phyloP scores from a whole-genome alignment of 73 alveolate genomes.

The Stentor coeruleus region DNA sequence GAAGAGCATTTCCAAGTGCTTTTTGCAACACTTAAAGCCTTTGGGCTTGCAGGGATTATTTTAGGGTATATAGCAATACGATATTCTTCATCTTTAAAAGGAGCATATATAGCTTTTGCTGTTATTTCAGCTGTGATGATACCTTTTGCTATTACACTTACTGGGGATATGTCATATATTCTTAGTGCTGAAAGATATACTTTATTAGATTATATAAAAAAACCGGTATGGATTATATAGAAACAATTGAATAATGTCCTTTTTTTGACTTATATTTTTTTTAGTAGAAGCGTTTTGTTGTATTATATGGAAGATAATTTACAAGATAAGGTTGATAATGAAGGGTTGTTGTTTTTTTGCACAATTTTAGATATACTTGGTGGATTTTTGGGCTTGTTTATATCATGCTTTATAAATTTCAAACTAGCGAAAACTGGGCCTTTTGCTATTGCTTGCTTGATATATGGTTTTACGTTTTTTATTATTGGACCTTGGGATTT shows the following conservation, averaged over 20 bases:
- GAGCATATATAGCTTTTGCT: not conserved
- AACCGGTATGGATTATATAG: not conserved
- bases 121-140: not conserved
- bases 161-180: not conserved
- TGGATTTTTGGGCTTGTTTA: not conserved
- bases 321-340: too few species aligned
- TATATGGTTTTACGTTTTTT: too few species aligned
- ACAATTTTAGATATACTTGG: not conserved
- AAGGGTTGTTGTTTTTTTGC: too few species aligned
- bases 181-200: not conserved
- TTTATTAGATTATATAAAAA: not conserved
- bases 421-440: not conserved
- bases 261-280: not conserved
- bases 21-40: too few species aligned
- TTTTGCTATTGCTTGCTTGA: not conserved
- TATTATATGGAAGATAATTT: too few species aligned
- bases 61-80: too few species aligned
- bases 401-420: not conserved
- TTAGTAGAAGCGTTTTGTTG: not conserved
- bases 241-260: not conserved
- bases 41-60: too few species aligned
- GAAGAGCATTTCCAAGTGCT: not conserved
- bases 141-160: not conserved
- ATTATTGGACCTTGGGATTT: not conserved
- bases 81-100: too few species aligned